Conservation (phyloP, 2,329 filamentous ascomycete species). For the Microdochium paspali region DNA sequence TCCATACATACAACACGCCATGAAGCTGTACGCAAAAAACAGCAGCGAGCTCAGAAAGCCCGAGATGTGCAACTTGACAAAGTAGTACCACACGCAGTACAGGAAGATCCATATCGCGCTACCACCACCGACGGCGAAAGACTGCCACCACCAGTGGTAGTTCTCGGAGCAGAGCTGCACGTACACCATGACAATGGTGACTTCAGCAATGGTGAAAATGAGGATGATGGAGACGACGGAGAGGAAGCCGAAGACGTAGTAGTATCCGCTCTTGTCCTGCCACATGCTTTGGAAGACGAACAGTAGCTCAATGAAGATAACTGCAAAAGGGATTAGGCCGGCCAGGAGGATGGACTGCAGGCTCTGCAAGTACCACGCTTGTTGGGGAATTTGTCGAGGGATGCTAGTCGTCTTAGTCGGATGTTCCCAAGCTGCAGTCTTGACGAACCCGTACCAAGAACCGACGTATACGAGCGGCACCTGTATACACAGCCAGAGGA, state of each 20-base stretch:
- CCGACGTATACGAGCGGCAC: conserved; percentile 76
- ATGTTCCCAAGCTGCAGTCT: conserved; percentile 63
- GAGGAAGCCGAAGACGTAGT: conserved; percentile 85
- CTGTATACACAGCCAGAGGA: conserved; percentile 79
- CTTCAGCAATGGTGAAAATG: conserved; percentile 69
- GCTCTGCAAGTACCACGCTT: conserved; percentile 65
- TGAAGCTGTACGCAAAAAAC: conserved; percentile 78
- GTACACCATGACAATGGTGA: conserved; percentile 76
- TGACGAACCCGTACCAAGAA: conserved; percentile 66
- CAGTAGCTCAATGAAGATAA: conserved; percentile 79
- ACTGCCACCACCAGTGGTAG: conserved; percentile 90
- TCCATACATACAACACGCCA: conserved; percentile 74
- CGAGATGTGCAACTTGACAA: conserved; percentile 68
- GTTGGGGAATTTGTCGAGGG: conserved; percentile 63
- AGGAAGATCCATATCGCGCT: conserved; percentile 74
- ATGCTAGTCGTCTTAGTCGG: conserved; percentile 68
- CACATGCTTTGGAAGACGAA: conserved; percentile 83
- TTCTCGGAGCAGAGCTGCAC: conserved; percentile 78
- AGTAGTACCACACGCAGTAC: conserved; percentile 80
- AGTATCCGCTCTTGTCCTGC: conserved; percentile 87
- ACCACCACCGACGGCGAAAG: conserved; percentile 69
- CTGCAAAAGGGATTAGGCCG: conserved; percentile 74
- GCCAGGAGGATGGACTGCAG: conserved; percentile 58
- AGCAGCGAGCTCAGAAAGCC: conserved; percentile 72
- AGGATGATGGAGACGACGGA: conserved; percentile 65